These are phyloP conservation scores for Agaricus blazei DNA, from an alignment of 768 basidiomycete species.

Conservation along the genomic window DNA sequence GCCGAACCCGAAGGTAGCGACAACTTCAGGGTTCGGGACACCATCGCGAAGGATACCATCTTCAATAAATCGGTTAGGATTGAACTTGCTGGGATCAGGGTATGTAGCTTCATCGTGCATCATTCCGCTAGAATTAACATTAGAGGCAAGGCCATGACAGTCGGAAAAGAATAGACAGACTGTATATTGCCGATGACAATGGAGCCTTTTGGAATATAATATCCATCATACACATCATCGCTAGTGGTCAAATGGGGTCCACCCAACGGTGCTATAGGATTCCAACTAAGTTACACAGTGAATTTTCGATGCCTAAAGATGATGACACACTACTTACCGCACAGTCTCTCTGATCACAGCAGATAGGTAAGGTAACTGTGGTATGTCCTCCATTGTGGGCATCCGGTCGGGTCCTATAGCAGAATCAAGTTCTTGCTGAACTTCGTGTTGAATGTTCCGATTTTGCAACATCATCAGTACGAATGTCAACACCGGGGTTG, in stretches of 20 bases:
- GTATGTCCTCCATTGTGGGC: constrained; percentile 5
- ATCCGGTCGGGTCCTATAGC: constrained; percentile 11
- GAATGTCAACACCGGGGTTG: neutral
- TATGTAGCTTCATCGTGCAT: constrained; percentile 31
- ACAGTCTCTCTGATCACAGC: constrained; percentile 11
- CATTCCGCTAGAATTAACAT: constrained; percentile 26
- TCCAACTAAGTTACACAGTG: neutral
- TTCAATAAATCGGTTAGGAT: constrained; percentile 32
- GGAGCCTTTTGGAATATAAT: constrained; percentile 32
- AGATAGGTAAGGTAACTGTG: constrained; percentile 8
- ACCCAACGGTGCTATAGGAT: neutral
- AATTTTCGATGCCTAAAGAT: neutral
- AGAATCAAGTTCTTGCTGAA: constrained; percentile 12
- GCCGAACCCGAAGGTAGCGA: constrained; percentile 27
- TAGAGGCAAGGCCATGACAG: too few relatives aligned
- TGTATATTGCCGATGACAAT: constrained; percentile 23
- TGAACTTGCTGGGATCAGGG: constrained; percentile 32
- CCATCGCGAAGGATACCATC: constrained; percentile 15
- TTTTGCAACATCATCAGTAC: constrained; percentile 10
- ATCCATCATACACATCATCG: constrained; percentile 36
- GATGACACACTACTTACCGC: neutral
- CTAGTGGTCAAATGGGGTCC: constrained; percentile 19
- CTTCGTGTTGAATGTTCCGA: constrained; percentile 7
- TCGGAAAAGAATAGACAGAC: constrained; percentile 7
- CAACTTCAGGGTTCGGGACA: constrained; percentile 18